Base-by-base conservation (phyloP, 257 asterid genomes). In the Perilla frutescens region DNA sequence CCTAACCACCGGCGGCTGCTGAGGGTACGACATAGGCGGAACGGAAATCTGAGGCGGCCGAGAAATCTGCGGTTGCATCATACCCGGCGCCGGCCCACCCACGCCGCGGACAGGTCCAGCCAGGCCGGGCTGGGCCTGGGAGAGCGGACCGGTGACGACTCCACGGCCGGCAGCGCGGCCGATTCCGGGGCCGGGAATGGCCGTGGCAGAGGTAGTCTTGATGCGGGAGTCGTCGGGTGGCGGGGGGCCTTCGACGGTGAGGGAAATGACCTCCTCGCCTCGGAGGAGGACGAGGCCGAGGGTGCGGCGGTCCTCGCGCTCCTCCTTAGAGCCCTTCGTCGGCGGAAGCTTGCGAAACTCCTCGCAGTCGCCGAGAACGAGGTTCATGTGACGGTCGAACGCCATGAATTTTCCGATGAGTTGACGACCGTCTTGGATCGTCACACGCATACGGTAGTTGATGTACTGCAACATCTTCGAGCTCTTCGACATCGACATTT, bases 121-220 rank as follows among this genome's bases (percentile, higher is more conserved):
- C 14, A 93, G 82, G 0, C 98, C 98, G 0, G 98, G 97, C 80
- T 91, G 98, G 0, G 98, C 96, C 67, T 89, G 96, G 14, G 85
- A 50, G 26, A 87, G 68, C 3, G 90, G 93, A 0, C 89, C 91
- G 1, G 95, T 79, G 0, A 89, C 93, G 4, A 93, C 84, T 1
- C 98, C 98, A n/a, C 98, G 86, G 13, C 97, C 98, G 0, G 98
- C 96, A 0, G 96, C 96, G 0, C 97, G 96, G 34, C 98, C 96
- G 5, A 93, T 60, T 1, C 98, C 98, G 0, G 97, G 93, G 0
- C 96, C 97, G 1, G 96, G 75, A 11, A 75, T 62, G 1, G 93
- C 91, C 5, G 74, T 53, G 13, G 85, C 89, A 4, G 85, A 87
- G 0, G 98, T 39, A 45, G 93, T 78, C 20, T 89, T 93, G 37